phyloP scores from a whole-genome alignment of 305 asterid genomes.

The Fraxinus dipetala region DNA sequence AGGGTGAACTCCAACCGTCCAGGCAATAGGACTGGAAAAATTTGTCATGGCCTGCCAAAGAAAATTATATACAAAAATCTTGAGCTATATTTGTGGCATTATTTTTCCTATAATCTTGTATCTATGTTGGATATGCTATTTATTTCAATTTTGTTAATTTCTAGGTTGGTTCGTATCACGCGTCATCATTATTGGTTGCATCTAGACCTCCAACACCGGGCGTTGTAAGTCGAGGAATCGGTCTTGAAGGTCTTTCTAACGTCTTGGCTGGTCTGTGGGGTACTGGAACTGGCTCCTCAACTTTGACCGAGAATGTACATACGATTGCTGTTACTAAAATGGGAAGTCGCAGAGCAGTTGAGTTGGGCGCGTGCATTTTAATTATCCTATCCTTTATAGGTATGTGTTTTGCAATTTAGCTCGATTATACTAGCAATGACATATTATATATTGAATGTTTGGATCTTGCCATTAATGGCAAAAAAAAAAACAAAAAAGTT shows the following conservation, averaged over 20 bases:
- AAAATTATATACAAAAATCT: neutral
- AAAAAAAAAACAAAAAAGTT: neutral
- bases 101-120: neutral
- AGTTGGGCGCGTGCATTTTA: constrained; percentile 78
- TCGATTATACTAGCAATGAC: neutral
- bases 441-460: neutral
- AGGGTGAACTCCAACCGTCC: neutral
- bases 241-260: constrained; percentile 94
- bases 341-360: constrained; percentile 97
- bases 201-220: constrained; percentile 98
- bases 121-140: neutral
- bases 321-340: constrained; percentile 96
- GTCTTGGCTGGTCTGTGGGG: constrained; percentile 98
- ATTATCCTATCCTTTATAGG: constrained; percentile 80
- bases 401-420: constrained; percentile 23
- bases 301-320: constrained; percentile 97
- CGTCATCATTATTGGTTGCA: constrained; percentile 88
- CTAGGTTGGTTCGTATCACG: constrained; percentile 97
- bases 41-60: neutral
- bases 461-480: neutral
- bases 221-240: constrained; percentile 90
- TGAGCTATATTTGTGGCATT: neutral
- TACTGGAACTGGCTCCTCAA: constrained; percentile 87
- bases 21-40: neutral
- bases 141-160: constrained; percentile 2